Evolutionary conservation across 352 stramenopile species (phyloP).

Genomic region (Globisporangium megalacanthum): DNA sequence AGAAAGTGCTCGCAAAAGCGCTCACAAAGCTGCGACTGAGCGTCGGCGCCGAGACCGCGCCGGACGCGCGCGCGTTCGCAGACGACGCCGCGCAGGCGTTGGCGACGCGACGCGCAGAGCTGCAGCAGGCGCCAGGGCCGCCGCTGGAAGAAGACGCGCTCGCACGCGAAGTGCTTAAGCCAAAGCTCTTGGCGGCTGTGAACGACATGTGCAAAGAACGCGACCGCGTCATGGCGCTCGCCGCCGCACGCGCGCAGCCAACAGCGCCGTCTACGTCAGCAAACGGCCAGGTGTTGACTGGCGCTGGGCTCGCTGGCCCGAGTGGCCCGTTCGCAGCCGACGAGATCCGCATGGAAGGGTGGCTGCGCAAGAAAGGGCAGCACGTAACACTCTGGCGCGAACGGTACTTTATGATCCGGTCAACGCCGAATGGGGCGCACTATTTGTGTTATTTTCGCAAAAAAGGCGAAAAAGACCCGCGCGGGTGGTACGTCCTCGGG

Average conservation of each 20-base stretch:
- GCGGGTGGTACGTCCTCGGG: constrained; percentile 75
- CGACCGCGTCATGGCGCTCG: constrained; percentile 21
- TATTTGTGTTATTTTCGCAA: constrained; percentile 83
- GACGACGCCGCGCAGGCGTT: constrained; percentile 58
- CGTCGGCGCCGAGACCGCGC: constrained; percentile 37
- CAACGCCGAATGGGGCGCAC: constrained; percentile 68
- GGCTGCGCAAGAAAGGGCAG: constrained; percentile 81
- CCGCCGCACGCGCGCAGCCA: constrained; percentile 1
- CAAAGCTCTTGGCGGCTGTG: constrained; percentile 65
- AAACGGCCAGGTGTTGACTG: neutral
- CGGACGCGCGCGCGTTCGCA: constrained; percentile 42
- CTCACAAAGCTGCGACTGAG: constrained; percentile 79
- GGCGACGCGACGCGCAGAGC: constrained; percentile 15
- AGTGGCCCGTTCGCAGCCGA: constrained; percentile 16
- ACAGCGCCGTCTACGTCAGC: neutral
- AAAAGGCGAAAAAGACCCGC: constrained; percentile 79
- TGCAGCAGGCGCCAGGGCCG: constrained; percentile 12
- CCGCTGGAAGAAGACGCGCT: constrained; percentile 46
- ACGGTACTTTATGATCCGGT: constrained; percentile 87
- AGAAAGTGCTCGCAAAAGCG: constrained; percentile 68
- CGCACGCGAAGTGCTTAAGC: constrained; percentile 69
- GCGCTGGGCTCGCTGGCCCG: constrained; percentile 8
- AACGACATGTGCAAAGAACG: constrained; percentile 70
- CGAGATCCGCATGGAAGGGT: constrained; percentile 85
- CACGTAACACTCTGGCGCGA: constrained; percentile 85